phyloP scores from a whole-genome alignment of 2,329 filamentous ascomycete genomes.

The Alternaria gaisen region DNA sequence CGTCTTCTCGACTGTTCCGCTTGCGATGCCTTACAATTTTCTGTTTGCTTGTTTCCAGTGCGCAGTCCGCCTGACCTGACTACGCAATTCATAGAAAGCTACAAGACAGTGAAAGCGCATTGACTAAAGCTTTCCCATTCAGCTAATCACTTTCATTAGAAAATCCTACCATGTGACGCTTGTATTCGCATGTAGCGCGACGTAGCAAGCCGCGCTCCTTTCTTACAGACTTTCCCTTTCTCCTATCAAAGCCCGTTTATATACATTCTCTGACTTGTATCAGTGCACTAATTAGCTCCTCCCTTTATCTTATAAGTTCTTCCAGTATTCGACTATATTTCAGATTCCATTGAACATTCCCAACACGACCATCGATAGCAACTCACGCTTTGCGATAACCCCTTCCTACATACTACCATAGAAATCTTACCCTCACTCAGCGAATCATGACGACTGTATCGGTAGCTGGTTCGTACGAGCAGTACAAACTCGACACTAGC shows the following conservation, averaged over 20 bases:
- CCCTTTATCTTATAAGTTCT: background rate
- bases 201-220: background rate
- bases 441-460: background rate
- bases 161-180: background rate
- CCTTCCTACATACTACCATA: background rate
- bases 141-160: background rate
- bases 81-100: background rate
- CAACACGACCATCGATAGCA: background rate
- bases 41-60: background rate
- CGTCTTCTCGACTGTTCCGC: background rate
- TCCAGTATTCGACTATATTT: background rate
- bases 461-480: constrained; percentile 1
- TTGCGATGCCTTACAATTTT: background rate
- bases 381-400: background rate
- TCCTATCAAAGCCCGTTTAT: background rate
- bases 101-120: background rate
- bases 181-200: background rate
- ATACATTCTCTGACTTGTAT: background rate
- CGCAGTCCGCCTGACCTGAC: background rate
- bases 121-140: background rate
- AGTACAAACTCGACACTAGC: constrained; percentile 2
- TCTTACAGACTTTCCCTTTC: background rate
- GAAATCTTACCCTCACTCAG: background rate
- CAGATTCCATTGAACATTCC: background rate
- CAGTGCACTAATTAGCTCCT: background rate